Conservation (phyloP, 148 eudicot genomes). For the Beta vulgaris region DNA sequence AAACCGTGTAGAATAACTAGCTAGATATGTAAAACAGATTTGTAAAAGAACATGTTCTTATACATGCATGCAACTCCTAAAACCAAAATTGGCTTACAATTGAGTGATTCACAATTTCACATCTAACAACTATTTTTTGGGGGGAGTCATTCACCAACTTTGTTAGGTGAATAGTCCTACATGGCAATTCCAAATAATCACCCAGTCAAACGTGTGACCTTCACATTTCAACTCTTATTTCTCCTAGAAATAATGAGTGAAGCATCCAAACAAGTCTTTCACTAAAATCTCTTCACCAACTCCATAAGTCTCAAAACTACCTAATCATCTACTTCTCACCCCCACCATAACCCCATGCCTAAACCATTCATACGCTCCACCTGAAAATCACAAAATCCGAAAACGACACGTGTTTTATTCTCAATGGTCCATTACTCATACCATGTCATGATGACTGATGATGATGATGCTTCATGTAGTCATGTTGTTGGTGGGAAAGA, state of each 20-base stretch:
- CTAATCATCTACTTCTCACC: conserved; percentile 10
- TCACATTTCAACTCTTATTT: conserved; percentile 3
- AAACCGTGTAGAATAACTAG: too few relatives aligned
- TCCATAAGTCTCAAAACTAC: neutral
- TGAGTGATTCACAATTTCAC: too few relatives aligned
- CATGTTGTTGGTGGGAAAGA: too few relatives aligned
- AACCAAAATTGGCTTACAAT: too few relatives aligned
- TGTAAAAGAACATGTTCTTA: too few relatives aligned
- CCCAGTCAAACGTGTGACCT: conserved; percentile 25
- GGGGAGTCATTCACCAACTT: conserved; percentile 20
- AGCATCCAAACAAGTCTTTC: conserved; percentile 18
- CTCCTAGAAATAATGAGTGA: neutral
- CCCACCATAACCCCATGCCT: neutral
- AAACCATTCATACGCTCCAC: neutral
- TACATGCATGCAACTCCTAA: too few relatives aligned
- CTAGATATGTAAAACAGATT: too few relatives aligned
- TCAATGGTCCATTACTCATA: neutral
- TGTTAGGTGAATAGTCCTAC: conserved; percentile 39
- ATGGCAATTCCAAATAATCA: conserved; percentile 15
- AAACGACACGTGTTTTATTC: conserved; percentile 3
- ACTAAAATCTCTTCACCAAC: conserved; percentile 26
- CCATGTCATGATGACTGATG: neutral
- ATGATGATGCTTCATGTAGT: too few relatives aligned
- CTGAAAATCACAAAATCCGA: neutral
- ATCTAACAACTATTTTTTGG: neutral